A percentile compares a stretch with the other conserved stretches of the same genome.
Conservation (phyloP, 352 stramenopile species). For the Nannochloropsis limnetica region DNA sequence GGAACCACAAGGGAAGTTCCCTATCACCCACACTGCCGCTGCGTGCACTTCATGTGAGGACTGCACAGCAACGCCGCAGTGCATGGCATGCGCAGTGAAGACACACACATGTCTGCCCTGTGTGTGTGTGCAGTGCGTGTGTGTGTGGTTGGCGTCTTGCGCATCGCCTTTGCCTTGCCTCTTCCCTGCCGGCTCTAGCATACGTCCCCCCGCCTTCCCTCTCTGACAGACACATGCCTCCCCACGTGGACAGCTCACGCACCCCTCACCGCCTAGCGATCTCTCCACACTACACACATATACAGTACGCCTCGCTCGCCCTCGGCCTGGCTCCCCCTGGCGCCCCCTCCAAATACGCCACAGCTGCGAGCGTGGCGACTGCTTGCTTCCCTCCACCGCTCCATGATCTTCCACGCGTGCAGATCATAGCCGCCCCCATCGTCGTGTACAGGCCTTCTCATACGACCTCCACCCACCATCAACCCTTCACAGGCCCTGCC, state of each 20-base stretch:
- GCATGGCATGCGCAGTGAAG: background rate
- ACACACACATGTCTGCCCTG: background rate
- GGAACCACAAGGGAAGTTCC: background rate
- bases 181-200: background rate
- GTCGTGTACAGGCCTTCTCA: background rate
- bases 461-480: background rate
- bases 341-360: background rate
- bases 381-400: background rate
- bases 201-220: background rate
- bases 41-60: background rate
- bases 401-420: background rate
- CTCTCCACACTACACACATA: background rate
- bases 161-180: background rate
- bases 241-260: background rate
- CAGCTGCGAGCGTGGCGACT: background rate
- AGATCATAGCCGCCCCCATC: background rate
- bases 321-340: background rate
- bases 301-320: background rate
- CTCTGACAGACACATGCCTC: too few relatives aligned
- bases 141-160: background rate
- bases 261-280: background rate
- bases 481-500: background rate
- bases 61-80: background rate
- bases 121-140: background rate
- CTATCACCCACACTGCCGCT: background rate